A percentile compares a stretch with the other conserved stretches of the same genome.
phyloP scores from a whole-genome alignment of 2,329 filamentous ascomycete genomes.

The Penicillium fuscoglaucum region DNA sequence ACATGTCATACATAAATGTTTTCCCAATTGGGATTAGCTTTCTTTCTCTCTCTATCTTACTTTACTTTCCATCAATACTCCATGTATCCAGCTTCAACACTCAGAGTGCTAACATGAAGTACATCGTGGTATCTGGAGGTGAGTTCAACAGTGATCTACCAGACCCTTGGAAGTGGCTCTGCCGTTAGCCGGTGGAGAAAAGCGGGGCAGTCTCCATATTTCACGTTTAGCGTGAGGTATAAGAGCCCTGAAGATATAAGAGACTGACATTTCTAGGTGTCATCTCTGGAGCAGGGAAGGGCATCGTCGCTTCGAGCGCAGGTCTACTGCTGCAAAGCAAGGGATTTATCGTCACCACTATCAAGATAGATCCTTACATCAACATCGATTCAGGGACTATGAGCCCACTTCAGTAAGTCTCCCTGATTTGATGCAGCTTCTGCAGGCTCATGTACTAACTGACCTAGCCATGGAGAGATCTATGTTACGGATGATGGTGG shows the following conservation, averaged over 20 bases:
- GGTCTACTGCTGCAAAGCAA: constrained; percentile 34
- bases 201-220: constrained; percentile 3
- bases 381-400: constrained; percentile 75
- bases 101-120: constrained; percentile 63
- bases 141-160: constrained; percentile 31
- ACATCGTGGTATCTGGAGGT: constrained; percentile 79
- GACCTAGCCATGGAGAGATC: constrained; percentile 73
- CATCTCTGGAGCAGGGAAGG: constrained; percentile 57
- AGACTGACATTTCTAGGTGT: constrained; percentile 37
- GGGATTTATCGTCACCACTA: constrained; percentile 31
- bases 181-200: not conserved
- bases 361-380: constrained; percentile 64
- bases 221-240: not conserved
- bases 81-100: no score
- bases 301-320: constrained; percentile 62
- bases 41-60: not conserved
- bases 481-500: constrained; percentile 85
- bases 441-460: not conserved
- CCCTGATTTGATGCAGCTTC: not conserved
- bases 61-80: not conserved
- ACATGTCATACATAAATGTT: not conserved
- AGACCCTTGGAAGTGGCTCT: not conserved
- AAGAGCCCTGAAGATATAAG: not conserved
- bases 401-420: constrained; percentile 36
- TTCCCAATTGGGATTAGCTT: constrained; percentile 3